Conservation (phyloP, 1,284 basidiomycete genomes). For the Boletus austroedulis region DNA sequence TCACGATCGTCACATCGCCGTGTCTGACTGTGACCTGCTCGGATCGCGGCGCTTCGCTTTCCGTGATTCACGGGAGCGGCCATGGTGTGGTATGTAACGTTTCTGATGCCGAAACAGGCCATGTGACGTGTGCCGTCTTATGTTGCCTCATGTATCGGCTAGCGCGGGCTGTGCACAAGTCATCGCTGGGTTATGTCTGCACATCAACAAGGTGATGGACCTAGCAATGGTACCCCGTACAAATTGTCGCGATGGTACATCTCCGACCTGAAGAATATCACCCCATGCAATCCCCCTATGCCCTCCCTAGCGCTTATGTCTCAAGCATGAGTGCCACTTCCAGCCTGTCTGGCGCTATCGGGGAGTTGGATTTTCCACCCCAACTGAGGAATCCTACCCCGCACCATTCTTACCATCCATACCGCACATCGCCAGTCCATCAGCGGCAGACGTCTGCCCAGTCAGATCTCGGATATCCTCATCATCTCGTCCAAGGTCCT, state of each 20-base stretch:
- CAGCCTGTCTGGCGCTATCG: constrained; percentile 62
- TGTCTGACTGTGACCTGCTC: constrained; percentile 15
- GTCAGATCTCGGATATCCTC: constrained; percentile 24
- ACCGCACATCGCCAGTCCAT: constrained; percentile 27
- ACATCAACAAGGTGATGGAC: constrained; percentile 30
- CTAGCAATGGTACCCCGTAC: constrained; percentile 32
- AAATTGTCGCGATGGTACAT: constrained; percentile 29
- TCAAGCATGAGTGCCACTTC: constrained; percentile 45
- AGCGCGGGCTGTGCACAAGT: constrained; percentile 30
- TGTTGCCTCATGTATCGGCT: constrained; percentile 34
- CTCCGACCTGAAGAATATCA: constrained; percentile 20
- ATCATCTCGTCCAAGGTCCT: constrained; percentile 21
- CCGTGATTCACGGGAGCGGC: constrained; percentile 26
- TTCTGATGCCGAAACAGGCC: constrained; percentile 31
- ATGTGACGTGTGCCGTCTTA: constrained; percentile 32
- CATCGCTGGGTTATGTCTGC: constrained; percentile 31
- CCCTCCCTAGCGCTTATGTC: constrained; percentile 26
- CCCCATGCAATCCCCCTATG: constrained; percentile 33
- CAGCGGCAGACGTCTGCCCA: constrained; percentile 31
- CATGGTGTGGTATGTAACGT: constrained; percentile 27
- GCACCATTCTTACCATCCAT: constrained; percentile 33
- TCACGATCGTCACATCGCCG: constrained; percentile 28
- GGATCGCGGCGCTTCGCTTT: constrained; percentile 25
- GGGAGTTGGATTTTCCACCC: constrained; percentile 46
- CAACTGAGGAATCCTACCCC: constrained; percentile 36